Conservation (phyloP, 2,329 filamentous ascomycete species). For the Grosmannia clavigera region DNA sequence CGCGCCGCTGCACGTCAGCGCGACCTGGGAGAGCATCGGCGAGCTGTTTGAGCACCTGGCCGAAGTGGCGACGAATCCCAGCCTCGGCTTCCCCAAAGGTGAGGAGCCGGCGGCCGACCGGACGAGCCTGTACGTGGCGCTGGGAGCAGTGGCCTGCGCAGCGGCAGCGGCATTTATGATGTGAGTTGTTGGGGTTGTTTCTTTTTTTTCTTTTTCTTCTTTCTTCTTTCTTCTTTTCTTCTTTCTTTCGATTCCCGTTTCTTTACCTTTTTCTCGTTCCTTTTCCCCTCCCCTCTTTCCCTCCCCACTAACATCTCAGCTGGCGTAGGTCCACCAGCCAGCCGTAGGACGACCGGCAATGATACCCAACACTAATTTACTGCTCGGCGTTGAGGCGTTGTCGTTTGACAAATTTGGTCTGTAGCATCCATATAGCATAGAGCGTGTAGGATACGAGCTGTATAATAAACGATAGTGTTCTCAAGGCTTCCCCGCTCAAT, state of each 20-base stretch:
- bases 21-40: conserved; percentile 85
- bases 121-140: conserved; percentile 72
- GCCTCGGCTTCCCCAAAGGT: conserved; percentile 74
- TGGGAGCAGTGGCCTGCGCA: conserved; percentile 59
- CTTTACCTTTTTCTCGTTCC: not conserved
- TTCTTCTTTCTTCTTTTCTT: too few relatives aligned
- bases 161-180: conserved; percentile 53
- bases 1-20: conserved; percentile 84
- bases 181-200: conserved; percentile 32
- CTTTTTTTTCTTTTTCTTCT: not conserved
- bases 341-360: not conserved
- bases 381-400: too few relatives aligned
- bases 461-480: too few relatives aligned
- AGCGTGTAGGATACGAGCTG: too few relatives aligned
- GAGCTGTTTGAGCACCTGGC: conserved; percentile 89
- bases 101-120: conserved; percentile 78
- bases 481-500: too few relatives aligned
- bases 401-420: too few relatives aligned
- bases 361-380: not conserved
- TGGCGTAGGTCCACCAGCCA: conserved; percentile 12
- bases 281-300: not conserved
- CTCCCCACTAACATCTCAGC: conserved; percentile 1
- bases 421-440: too few relatives aligned
- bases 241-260: not conserved
- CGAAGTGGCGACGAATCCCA: conserved; percentile 83